Conservation (phyloP, 2,329 filamentous ascomycete genomes). For the Phyllosticta paracitricarpa region DNA sequence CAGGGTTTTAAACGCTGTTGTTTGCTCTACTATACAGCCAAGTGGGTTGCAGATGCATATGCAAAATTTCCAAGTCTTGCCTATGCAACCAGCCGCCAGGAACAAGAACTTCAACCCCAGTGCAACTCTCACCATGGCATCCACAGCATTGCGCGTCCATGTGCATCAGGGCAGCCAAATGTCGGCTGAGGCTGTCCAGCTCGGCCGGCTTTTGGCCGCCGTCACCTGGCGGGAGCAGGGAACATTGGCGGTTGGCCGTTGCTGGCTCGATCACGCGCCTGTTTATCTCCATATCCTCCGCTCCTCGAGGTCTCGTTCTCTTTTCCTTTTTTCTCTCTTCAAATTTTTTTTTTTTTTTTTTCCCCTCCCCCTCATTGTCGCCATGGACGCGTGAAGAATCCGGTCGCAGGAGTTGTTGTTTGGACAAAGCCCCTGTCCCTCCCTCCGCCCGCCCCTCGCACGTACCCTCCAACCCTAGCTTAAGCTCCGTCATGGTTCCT, state of each 20-base stretch:
- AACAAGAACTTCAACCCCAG: too few species aligned
- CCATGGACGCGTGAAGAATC: neutral
- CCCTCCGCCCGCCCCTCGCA: constrained; percentile 6
- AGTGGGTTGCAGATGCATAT: too few species aligned
- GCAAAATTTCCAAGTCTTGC: too few species aligned
- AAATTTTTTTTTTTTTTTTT: neutral
- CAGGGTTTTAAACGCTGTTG: too few species aligned
- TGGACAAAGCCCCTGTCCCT: constrained; percentile 2
- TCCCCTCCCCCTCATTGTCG: neutral
- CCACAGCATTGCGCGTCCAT: neutral
- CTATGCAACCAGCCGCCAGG: too few species aligned
- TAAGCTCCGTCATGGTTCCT: constrained; percentile 4
- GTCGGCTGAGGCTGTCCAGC: neutral
- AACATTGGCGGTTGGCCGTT: constrained; percentile 1
- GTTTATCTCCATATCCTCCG: neutral
- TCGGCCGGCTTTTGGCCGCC: neutral
- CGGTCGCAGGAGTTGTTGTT: neutral
- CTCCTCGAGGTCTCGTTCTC: neutral
- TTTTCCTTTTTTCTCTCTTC: neutral
- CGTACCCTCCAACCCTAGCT: constrained; percentile 8
- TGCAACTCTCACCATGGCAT: neutral
- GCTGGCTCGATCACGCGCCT: constrained; percentile 7
- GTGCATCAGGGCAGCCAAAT: neutral
- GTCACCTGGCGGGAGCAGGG: neutral
- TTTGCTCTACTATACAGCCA: too few species aligned